Evolutionary conservation across 345 rosid species (phyloP).

Genomic region (Draba incana): DNA sequence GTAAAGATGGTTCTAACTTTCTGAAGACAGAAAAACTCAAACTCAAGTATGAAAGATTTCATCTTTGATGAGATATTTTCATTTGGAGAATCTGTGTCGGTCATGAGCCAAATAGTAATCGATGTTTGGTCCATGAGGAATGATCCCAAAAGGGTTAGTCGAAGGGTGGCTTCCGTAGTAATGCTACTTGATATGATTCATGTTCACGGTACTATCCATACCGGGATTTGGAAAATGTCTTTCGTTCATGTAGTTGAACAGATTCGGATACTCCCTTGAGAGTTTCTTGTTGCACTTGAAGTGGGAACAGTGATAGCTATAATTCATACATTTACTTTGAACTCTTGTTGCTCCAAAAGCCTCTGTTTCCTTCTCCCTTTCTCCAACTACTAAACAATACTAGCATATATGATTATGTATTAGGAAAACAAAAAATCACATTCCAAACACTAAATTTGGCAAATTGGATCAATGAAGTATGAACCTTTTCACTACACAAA

Average conservation of each 20-base stretch:
- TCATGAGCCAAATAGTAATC: slow-evolving; percentile 62
- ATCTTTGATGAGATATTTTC: background rate
- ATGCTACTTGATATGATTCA: slow-evolving; percentile 72
- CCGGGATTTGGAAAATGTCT: slow-evolving; percentile 65
- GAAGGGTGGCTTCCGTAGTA: slow-evolving; percentile 83
- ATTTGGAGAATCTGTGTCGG: slow-evolving; percentile 51
- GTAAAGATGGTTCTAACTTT: slow-evolving; percentile 1
- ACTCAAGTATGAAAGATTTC: slow-evolving; percentile 3
- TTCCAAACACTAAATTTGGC: too few relatives aligned
- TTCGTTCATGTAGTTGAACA: slow-evolving; percentile 75
- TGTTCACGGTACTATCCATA: slow-evolving; percentile 62
- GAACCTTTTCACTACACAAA: too few relatives aligned
- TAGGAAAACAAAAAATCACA: too few relatives aligned
- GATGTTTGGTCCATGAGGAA: slow-evolving; percentile 68
- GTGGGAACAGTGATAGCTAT: too few relatives aligned
- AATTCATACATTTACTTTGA: too few relatives aligned
- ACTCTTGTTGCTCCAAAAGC: too few relatives aligned
- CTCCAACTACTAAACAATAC: too few relatives aligned
- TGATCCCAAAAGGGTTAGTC: slow-evolving; percentile 64
- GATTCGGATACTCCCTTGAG: slow-evolving; percentile 64
- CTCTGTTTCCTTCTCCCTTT: too few relatives aligned
- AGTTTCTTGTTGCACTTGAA: slow-evolving; percentile 88
- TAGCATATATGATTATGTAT: too few relatives aligned
- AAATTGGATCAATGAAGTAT: too few relatives aligned
- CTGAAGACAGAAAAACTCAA: background rate